Percentiles rank a stretch among this genome's conserved stretches.
Evolutionary conservation across 2,329 filamentous ascomycete genomes (phyloP).

Genomic region (Fusarium sp.): DNA sequence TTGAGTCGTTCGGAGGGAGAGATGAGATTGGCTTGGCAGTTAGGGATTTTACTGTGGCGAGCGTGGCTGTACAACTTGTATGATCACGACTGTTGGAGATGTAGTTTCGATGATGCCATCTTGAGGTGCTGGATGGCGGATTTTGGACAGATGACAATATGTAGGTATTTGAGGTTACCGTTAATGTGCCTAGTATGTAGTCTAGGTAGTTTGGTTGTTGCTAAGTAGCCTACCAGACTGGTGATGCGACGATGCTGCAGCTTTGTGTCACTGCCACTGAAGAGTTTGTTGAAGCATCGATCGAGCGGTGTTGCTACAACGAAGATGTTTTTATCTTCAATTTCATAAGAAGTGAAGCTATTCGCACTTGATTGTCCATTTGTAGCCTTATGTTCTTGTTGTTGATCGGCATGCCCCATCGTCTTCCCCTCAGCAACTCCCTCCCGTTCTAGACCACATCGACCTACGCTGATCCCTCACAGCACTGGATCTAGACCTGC

Average conservation of each 20-base stretch:
- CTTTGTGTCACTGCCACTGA: not conserved
- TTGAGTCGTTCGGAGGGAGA: not conserved
- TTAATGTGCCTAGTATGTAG: not conserved
- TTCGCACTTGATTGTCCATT: not conserved
- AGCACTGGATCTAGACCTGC: not conserved
- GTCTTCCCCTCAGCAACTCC: not conserved
- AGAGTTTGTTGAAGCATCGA: not conserved
- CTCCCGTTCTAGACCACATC: not conserved
- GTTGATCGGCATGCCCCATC: not conserved
- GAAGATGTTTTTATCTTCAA: not conserved
- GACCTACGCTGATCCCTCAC: not conserved
- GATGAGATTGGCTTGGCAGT: not conserved
- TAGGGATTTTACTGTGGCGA: not conserved
- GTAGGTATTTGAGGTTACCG: not conserved
- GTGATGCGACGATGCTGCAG: not conserved
- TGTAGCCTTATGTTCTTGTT: not conserved
- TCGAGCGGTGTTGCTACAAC: too few species aligned
- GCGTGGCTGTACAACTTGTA: not conserved
- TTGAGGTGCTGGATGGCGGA: not conserved
- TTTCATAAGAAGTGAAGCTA: not conserved
- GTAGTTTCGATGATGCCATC: not conserved
- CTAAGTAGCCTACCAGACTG: not conserved
- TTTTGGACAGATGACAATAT: rapidly evolving
- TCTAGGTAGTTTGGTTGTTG: not conserved
- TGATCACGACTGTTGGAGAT: not conserved